phyloP scores from a whole-genome alignment of 129 eudicot genomes.

The Artemisia argyi region DNA sequence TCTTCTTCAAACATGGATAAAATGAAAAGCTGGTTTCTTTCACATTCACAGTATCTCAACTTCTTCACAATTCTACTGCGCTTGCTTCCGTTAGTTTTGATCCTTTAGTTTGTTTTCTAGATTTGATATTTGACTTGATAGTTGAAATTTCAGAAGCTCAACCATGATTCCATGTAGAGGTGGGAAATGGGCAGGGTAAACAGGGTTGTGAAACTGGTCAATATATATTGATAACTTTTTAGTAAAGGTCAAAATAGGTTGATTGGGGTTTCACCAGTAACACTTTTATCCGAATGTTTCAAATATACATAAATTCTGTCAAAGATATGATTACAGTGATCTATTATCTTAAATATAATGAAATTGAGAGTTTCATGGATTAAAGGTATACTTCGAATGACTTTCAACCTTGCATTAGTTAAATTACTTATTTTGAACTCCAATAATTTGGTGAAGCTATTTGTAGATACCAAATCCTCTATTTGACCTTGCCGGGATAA shows the following conservation, averaged over 20 bases:
- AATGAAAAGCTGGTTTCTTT: slow-evolving; percentile 47
- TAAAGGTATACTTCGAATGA: neutral
- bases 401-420: neutral
- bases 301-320: neutral
- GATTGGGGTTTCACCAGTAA: neutral
- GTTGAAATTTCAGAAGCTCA: neutral
- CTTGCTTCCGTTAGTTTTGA: slow-evolving; percentile 44
- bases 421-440: neutral
- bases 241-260: neutral
- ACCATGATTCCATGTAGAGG: neutral
- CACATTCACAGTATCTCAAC: slow-evolving; percentile 10
- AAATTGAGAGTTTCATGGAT: neutral
- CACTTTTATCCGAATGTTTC: neutral
- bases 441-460: slow-evolving; percentile 7
- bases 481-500: slow-evolving; percentile 91
- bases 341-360: neutral
- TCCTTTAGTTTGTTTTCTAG: neutral
- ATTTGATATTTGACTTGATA: neutral
- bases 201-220: neutral
- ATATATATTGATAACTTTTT: neutral
- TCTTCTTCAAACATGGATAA: slow-evolving; percentile 38
- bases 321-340: neutral
- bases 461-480: slow-evolving; percentile 86
- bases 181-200: neutral
- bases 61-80: slow-evolving; percentile 8